Percentiles rank a stretch among this genome's conserved stretches.
These are phyloP conservation scores for Podospora comata DNA, from an alignment of 495 filamentous ascomycete species.

Conservation along the genomic window DNA sequence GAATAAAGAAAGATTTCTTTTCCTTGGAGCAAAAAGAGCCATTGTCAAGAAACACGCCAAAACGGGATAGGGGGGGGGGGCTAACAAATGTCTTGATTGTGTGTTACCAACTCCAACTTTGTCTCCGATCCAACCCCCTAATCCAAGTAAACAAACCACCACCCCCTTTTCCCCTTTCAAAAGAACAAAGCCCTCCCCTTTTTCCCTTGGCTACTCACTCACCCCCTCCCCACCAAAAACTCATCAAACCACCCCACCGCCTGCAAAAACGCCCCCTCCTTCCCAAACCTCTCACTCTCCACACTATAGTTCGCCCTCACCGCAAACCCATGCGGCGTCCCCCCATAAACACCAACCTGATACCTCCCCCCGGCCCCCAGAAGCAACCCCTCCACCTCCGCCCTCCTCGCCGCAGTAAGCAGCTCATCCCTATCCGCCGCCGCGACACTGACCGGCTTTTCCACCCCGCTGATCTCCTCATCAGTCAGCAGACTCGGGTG, in stretches of 20 bases:
- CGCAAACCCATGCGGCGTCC: conserved; percentile 67
- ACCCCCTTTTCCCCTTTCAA: not conserved
- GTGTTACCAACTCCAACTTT: no score
- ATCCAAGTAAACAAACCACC: no score
- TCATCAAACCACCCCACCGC: conserved; percentile 67
- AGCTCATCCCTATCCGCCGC: conserved; percentile 66
- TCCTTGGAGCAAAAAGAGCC: no score
- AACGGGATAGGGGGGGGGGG: no score
- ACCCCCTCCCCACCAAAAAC: conserved; percentile 10
- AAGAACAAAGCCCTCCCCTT: not conserved
- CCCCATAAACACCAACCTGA: conserved; percentile 64
- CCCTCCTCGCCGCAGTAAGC: conserved; percentile 59
- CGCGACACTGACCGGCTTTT: conserved; percentile 63
- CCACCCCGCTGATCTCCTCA: conserved; percentile 61
- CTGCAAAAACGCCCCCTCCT: conserved; percentile 74
- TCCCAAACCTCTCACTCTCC: conserved; percentile 61
- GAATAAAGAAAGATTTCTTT: no score
- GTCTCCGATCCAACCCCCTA: no score
- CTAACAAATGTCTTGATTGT: no score
- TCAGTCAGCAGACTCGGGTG: conserved; percentile 66
- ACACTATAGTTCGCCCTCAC: conserved; percentile 59
- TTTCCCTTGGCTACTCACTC: not conserved
- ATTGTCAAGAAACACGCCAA: no score
- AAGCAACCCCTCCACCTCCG: conserved; percentile 47
- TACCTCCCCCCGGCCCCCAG: conserved; percentile 42